Evolutionary conservation across 1,139 yeast genomes (phyloP), one percentile per base, ranked within the genome.

Genomic region (Blastobotrys buckinghamii): DNA sequence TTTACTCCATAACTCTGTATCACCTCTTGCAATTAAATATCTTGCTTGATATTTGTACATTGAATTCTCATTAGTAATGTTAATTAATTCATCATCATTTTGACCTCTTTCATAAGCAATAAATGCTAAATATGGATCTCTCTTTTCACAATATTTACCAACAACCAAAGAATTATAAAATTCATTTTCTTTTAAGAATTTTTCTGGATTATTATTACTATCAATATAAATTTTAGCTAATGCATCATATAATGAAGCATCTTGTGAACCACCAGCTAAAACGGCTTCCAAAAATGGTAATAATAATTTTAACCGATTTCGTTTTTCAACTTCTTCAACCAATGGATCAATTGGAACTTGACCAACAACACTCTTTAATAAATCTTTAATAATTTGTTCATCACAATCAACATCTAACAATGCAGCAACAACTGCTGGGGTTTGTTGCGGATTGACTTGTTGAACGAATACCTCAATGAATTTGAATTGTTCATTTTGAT

Each of bases 41-140:
- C 97, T 83, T 13, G 98, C 98, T 75, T 94, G 98, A 70, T 92
- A 92, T 70, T 94, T 94, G 77, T 86, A 92, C 99, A 92, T 92
- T 61, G 94, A 81, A 69, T 92, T 92, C 64, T 94, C 98, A 66
- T 92, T 92, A 59, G 98, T 92, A 67, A 92, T 89, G 62, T 81
- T 76, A 62, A 92, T 80, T 64, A 92, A 79, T 68, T 92, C 98
- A 53, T 76, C 83, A 67, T 92, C 96, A 62, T 92, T 90, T 50
- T 78, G 76, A 65, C 99, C 99, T 72, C 89, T 90, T 55, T 95
- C 95, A 69, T 92, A 92, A 49, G 96, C 95, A 70, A 92, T 92
- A 69, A 88, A 92, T 17, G 98, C 99, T 67, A 92, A 76, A 72
- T 88, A 92, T 53, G 99, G 99, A 65, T 92, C 99, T 69, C 98